A percentile compares a stretch with the other conserved stretches of the same genome.
Conservation (phyloP, 345 rosid genomes). For the Trapa incisa region DNA sequence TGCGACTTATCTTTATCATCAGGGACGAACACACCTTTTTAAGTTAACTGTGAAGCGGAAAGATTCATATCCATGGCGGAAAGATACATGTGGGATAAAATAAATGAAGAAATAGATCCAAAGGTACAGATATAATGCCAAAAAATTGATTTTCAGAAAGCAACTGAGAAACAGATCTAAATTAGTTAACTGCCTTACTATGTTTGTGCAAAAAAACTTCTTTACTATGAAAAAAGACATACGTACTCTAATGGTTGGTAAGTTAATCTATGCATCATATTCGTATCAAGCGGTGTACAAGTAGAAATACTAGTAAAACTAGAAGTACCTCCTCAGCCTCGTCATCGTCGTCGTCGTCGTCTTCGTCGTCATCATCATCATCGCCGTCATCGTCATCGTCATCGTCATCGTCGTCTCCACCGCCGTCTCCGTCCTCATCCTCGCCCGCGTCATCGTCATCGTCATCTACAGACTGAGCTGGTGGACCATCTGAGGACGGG, state of each 20-base stretch:
- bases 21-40: background rate
- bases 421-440: constrained; percentile 6
- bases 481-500: constrained; percentile 10
- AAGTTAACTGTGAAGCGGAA: background rate
- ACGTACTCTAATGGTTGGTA: background rate
- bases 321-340: constrained; percentile 12
- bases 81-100: background rate
- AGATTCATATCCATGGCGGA: background rate
- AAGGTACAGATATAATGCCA: background rate
- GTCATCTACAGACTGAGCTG: constrained; percentile 7
- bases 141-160: background rate
- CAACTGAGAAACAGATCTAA: background rate
- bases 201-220: background rate
- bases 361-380: constrained; percentile 12
- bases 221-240: too few relatives aligned
- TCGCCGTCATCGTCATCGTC: constrained; percentile 12
- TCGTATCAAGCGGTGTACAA: background rate
- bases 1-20: background rate
- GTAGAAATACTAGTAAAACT: background rate
- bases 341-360: constrained; percentile 12
- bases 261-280: background rate
- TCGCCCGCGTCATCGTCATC: background rate
- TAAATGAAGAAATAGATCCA: background rate
- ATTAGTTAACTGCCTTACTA: background rate
- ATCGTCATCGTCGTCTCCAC: constrained; percentile 10